These are phyloP conservation scores for Platismatia glauca DNA, from an alignment of 495 filamentous ascomycete species.

Conservation along the genomic window DNA sequence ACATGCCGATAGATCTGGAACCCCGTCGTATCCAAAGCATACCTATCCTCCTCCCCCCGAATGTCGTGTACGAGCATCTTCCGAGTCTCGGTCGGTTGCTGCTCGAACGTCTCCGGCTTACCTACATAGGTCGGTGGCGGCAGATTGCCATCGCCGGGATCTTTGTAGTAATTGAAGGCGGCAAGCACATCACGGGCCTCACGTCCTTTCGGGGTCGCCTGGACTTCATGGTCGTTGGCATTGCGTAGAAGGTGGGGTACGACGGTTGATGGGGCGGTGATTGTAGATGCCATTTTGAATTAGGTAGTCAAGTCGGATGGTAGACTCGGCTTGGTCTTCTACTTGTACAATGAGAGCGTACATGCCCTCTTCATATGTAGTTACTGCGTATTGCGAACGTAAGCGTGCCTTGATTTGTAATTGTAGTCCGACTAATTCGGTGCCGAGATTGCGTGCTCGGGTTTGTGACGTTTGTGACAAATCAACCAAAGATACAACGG, in stretches of 20 bases:
- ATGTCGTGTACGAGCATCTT: slow-evolving; percentile 38
- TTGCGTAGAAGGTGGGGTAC: slow-evolving; percentile 15
- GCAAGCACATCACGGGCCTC: slow-evolving; percentile 36
- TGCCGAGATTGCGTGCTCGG: slow-evolving; percentile 7
- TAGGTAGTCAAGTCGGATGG: no score
- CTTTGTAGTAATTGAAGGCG: slow-evolving; percentile 51
- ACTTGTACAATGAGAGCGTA: not conserved
- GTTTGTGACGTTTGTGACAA: slow-evolving; percentile 5
- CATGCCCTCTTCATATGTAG: not conserved
- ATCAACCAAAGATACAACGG: not conserved
- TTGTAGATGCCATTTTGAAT: slow-evolving; percentile 14
- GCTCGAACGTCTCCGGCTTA: slow-evolving; percentile 44
- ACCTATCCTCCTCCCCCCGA: slow-evolving; percentile 41
- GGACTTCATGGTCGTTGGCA: slow-evolving; percentile 1
- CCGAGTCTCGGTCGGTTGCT: slow-evolving; percentile 32
- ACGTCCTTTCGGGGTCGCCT: not conserved
- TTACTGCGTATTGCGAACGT: not conserved
- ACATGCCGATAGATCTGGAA: slow-evolving; percentile 44
- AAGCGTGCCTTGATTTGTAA: slow-evolving; percentile 5
- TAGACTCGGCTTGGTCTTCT: not conserved
- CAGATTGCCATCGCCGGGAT: slow-evolving; percentile 48
- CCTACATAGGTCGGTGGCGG: slow-evolving; percentile 42
- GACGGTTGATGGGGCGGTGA: slow-evolving; percentile 6
- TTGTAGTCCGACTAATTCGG: not conserved
- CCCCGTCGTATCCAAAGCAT: slow-evolving; percentile 39